These are phyloP conservation scores for Polytrichum commune DNA, from an alignment of 225 moss, liverwort and hornwort species.

Conservation along the genomic window DNA sequence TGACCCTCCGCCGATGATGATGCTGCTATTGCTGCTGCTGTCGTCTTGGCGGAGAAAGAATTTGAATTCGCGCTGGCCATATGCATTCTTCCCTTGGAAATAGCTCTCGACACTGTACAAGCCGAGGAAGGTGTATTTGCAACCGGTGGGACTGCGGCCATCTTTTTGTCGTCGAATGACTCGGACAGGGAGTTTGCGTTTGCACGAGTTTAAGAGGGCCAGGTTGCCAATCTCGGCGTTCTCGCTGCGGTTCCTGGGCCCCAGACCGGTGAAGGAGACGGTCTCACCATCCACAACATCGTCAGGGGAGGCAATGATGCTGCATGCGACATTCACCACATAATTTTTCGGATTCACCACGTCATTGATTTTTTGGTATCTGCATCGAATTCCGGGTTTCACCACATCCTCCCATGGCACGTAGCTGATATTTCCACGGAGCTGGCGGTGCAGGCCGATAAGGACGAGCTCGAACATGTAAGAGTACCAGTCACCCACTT, in stretches of 20 bases:
- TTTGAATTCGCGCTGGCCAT: slow-evolving; percentile 59
- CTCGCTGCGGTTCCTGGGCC: slow-evolving; percentile 30
- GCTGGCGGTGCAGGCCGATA: slow-evolving; percentile 42
- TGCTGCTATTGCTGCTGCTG: too few species aligned
- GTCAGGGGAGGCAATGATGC: slow-evolving; percentile 29
- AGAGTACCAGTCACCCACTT: slow-evolving; percentile 43
- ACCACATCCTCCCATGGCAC: slow-evolving; percentile 4
- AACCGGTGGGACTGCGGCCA: slow-evolving; percentile 36
- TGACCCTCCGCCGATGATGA: too few species aligned
- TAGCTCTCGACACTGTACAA: slow-evolving; percentile 52
- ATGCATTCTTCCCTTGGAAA: slow-evolving; percentile 28
- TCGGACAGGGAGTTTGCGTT: slow-evolving; percentile 32
- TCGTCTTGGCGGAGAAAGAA: slow-evolving; percentile 47
- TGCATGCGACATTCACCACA: slow-evolving; percentile 29
- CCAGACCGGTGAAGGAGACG: slow-evolving; percentile 39
- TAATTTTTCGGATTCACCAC: too few species aligned
- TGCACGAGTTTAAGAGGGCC: slow-evolving; percentile 40
- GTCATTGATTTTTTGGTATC: too few species aligned
- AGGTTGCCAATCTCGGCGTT: slow-evolving; percentile 42
- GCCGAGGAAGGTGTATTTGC: slow-evolving; percentile 72
- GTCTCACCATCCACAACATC: slow-evolving; percentile 19
- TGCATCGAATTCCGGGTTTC: too few species aligned
- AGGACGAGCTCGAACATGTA: slow-evolving; percentile 39
- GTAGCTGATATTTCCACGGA: slow-evolving; percentile 47
- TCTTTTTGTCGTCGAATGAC: slow-evolving; percentile 45